Evolutionary conservation across 176 grass and related monocot genomes (phyloP).

Genomic region (Alopecurus myosuroides): DNA sequence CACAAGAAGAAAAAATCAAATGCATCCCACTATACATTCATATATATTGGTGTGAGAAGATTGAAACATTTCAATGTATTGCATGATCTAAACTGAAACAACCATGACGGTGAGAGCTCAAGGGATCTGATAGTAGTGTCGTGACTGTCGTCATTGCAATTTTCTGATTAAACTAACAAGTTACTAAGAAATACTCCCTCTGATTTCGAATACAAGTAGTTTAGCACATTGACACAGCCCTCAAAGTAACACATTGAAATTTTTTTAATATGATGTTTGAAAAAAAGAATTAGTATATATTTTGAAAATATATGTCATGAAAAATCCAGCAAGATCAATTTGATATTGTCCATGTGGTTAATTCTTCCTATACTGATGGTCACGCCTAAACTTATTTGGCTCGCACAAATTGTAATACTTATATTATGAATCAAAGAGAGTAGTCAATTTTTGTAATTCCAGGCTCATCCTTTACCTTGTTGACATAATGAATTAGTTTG

Average conservation of each 20-base stretch:
- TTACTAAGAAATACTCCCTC: neutral
- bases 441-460: neutral
- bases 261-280: neutral
- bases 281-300: neutral
- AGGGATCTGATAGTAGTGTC: neutral
- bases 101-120: neutral
- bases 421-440: neutral
- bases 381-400: neutral
- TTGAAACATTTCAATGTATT: constrained; percentile 2
- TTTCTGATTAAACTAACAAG: neutral
- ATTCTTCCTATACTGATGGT: neutral
- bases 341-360: neutral
- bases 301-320: neutral
- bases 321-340: neutral
- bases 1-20: constrained; percentile 9
- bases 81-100: constrained; percentile 14
- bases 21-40: neutral
- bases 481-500: constrained; percentile 96
- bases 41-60: neutral
- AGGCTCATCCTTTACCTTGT: constrained; percentile 64
- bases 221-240: neutral
- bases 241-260: neutral
- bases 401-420: neutral
- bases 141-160: neutral
- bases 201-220: neutral